Percentiles rank a stretch among this genome's conserved stretches.
Conservation (phyloP, 805 yeast genomes). For the Scheffersomyces amazonensis region DNA sequence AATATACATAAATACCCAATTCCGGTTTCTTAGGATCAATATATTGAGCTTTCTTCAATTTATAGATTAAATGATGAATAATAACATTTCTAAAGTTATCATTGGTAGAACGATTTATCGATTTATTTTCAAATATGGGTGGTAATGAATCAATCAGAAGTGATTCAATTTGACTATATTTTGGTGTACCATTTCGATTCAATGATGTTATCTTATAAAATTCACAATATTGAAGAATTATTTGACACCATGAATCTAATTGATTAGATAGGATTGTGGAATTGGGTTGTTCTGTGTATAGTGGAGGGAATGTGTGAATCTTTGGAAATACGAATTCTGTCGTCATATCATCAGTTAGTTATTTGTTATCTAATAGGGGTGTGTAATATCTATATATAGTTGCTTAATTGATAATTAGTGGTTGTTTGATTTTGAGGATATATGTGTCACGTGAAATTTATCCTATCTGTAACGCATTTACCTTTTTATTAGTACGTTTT, state of each 20-base stretch:
- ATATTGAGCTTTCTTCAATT: constrained; percentile 55
- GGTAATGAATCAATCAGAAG: constrained; percentile 19
- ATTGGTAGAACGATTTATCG: constrained; percentile 52
- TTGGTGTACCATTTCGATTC: constrained; percentile 26
- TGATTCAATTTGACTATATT: constrained; percentile 22
- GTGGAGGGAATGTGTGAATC: constrained; percentile 73
- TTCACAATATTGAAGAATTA: constrained; percentile 62
- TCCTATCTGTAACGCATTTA: too few relatives aligned
- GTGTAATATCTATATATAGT: too few relatives aligned
- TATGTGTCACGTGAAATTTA: too few relatives aligned
- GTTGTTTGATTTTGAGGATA: too few relatives aligned
- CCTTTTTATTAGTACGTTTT: too few relatives aligned
- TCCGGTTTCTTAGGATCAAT: constrained; percentile 48
- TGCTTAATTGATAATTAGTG: too few relatives aligned
- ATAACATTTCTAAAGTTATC: constrained; percentile 56
- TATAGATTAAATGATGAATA: constrained; percentile 52
- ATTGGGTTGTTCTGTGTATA: constrained; percentile 87
- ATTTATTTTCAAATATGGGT: constrained; percentile 48
- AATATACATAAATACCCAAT: constrained; percentile 63
- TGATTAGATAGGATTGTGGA: constrained; percentile 75
- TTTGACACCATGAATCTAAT: constrained; percentile 68
- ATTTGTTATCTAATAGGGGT: too few relatives aligned
- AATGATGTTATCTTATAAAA: constrained; percentile 39
- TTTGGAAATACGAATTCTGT: constrained; percentile 35
- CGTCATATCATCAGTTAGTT: too few relatives aligned